Conservation (phyloP, 1,284 basidiomycete genomes). For the Pholiota adiposa region DNA sequence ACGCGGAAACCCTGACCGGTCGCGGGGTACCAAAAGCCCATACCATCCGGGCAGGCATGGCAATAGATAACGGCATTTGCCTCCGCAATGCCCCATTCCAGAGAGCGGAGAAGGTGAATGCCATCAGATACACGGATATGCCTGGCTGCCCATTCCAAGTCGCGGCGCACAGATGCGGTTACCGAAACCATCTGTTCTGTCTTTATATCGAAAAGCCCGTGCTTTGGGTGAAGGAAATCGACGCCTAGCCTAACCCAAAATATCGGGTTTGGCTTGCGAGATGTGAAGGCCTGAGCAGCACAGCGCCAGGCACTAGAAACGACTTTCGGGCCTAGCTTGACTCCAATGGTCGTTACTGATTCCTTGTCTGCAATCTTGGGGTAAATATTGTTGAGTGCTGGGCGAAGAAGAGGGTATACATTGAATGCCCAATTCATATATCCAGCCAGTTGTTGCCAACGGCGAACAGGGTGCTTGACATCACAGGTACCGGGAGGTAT, state of each 20-base stretch:
- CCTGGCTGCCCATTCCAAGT: constrained; percentile 36
- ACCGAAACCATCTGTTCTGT: too few relatives aligned
- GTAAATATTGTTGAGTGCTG: constrained; percentile 36
- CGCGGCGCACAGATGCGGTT: constrained; percentile 22
- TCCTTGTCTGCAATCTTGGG: constrained; percentile 37
- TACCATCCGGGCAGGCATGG: constrained; percentile 32
- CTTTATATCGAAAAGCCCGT: too few relatives aligned
- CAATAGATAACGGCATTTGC: constrained; percentile 31
- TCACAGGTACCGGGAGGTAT: neutral
- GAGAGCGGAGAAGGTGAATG: constrained; percentile 30
- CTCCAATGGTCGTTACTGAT: too few relatives aligned
- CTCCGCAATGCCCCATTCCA: constrained; percentile 25
- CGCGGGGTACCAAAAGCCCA: constrained; percentile 35
- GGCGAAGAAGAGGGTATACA: constrained; percentile 37
- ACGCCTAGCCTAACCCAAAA: too few relatives aligned
- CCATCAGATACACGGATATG: constrained; percentile 28
- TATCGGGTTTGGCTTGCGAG: too few relatives aligned
- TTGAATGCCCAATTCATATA: constrained; percentile 48
- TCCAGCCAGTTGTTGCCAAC: constrained; percentile 37
- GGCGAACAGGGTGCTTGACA: constrained; percentile 17
- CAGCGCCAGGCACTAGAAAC: too few relatives aligned
- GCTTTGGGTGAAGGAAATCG: too few relatives aligned
- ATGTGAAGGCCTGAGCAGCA: too few relatives aligned
- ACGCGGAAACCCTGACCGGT: constrained; percentile 28
- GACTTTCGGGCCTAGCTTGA: too few relatives aligned